A percentile compares a stretch with the other conserved stretches of the same genome.
Evolutionary conservation across 2,329 filamentous ascomycete species (phyloP).

Genomic region (Sclerotiophoma versabilis): DNA sequence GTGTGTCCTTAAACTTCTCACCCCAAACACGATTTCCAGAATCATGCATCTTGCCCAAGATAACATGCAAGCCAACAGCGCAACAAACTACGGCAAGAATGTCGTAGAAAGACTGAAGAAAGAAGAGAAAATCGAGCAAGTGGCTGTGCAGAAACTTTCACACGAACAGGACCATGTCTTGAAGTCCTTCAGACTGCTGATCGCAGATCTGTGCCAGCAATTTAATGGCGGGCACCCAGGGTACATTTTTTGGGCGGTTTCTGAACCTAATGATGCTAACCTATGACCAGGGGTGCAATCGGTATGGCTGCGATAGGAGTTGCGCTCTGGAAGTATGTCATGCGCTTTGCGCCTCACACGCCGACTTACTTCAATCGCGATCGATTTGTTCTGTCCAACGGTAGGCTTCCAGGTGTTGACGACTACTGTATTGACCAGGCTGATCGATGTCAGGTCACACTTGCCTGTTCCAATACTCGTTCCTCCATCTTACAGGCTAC

Average conservation of each 20-base stretch:
- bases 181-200: constrained; percentile 66
- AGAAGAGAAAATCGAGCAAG: constrained; percentile 32
- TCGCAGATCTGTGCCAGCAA: constrained; percentile 73
- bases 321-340: constrained; percentile 67
- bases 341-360: constrained; percentile 64
- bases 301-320: constrained; percentile 69
- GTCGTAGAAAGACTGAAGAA: constrained; percentile 30
- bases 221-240: constrained; percentile 74
- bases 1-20: not conserved
- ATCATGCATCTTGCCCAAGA: constrained; percentile 29
- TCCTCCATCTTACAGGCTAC: constrained; percentile 63
- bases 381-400: constrained; percentile 69
- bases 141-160: constrained; percentile 28
- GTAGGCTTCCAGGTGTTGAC: constrained; percentile 21
- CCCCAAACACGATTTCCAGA: not conserved
- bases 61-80: constrained; percentile 15
- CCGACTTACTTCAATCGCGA: constrained; percentile 67
- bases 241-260: constrained; percentile 47
- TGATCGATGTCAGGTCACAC: constrained; percentile 53
- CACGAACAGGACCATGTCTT: constrained; percentile 60
- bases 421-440: not conserved
- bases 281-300: constrained; percentile 58
- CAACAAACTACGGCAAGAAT: constrained; percentile 36
- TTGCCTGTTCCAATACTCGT: constrained; percentile 62
- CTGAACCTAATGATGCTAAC: constrained; percentile 6